Conservation (phyloP, 116 monocot species). For the Trichopus zeylanicus region DNA sequence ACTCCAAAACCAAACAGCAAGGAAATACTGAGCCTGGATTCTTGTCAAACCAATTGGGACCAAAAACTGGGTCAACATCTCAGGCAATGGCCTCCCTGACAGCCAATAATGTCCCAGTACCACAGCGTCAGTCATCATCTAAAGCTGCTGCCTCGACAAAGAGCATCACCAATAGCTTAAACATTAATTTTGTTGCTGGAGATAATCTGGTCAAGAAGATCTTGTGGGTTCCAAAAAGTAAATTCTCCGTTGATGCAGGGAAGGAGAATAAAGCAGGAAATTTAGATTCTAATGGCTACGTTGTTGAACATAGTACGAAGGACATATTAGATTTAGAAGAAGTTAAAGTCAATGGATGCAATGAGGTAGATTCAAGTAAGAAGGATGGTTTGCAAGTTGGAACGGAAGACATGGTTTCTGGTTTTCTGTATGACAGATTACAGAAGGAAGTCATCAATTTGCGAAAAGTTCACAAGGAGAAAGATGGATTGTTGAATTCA, state of each 20-base stretch:
- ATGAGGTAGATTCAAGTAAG: constrained; percentile 9
- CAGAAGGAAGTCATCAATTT: constrained; percentile 33
- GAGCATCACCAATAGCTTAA: constrained; percentile 11
- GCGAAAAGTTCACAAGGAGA: constrained; percentile 34
- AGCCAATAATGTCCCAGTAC: constrained; percentile 11
- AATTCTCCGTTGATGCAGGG: constrained; percentile 22
- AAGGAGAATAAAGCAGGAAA: constrained; percentile 29
- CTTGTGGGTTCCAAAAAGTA: constrained; percentile 24
- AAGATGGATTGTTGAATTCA: constrained; percentile 14
- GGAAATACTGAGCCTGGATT: constrained; percentile 1
- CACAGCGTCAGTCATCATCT: constrained; percentile 16
- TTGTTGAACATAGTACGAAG: background rate
- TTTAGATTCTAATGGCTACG: constrained; percentile 2
- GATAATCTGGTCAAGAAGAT: constrained; percentile 24
- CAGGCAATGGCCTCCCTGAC: constrained; percentile 26
- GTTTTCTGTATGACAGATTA: constrained; percentile 39
- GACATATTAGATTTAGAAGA: constrained; percentile 11
- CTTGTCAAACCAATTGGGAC: background rate
- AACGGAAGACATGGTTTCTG: constrained; percentile 29
- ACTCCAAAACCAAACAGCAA: constrained; percentile 6
- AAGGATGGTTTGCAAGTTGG: constrained; percentile 5
- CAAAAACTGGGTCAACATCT: constrained; percentile 21
- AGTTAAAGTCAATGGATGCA: background rate
- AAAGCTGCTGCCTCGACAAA: constrained; percentile 10
- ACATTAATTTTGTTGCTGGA: constrained; percentile 11